A percentile compares a stretch with the other conserved stretches of the same genome.
Conservation (phyloP, 257 asterid species). For the Eustoma russellianum region DNA sequence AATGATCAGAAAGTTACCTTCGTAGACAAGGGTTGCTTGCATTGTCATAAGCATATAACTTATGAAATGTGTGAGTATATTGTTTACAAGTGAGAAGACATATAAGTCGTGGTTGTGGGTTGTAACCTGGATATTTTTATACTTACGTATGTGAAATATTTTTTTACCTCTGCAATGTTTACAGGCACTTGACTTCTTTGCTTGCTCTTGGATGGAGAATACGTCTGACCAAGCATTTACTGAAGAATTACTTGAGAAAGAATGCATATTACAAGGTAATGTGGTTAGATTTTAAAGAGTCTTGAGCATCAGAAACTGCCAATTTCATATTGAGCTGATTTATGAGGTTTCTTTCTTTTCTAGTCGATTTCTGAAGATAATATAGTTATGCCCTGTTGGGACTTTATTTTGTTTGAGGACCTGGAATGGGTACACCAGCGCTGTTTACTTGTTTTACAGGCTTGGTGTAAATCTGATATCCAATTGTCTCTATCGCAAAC, state of each 20-base stretch:
- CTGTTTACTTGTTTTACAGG: too few species aligned
- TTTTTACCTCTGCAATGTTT: not conserved
- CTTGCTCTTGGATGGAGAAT: slow-evolving; percentile 99
- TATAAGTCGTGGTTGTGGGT: too few species aligned
- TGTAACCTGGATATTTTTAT: too few species aligned
- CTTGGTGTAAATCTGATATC: too few species aligned
- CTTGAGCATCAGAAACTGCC: not conserved
- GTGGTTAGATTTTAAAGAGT: not conserved
- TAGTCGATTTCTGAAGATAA: not conserved
- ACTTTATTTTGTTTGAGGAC: too few species aligned
- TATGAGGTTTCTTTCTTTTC: not conserved
- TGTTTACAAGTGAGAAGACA: not conserved
- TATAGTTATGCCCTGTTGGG: too few species aligned
- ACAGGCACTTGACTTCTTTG: slow-evolving; percentile 75
- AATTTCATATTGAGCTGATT: not conserved
- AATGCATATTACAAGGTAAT: slow-evolving; percentile 93
- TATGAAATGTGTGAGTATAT: not conserved
- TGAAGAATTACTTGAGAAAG: slow-evolving; percentile 66
- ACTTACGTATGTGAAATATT: too few species aligned
- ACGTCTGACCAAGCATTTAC: slow-evolving; percentile 84
- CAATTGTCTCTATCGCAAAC: too few species aligned
- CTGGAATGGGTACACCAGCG: too few species aligned
- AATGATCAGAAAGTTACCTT: not conserved
- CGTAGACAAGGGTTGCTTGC: not conserved
- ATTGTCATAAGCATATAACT: not conserved